Evolutionary conservation across 306 rosid genomes (phyloP).

Genomic region (Boehmeria nivea): DNA sequence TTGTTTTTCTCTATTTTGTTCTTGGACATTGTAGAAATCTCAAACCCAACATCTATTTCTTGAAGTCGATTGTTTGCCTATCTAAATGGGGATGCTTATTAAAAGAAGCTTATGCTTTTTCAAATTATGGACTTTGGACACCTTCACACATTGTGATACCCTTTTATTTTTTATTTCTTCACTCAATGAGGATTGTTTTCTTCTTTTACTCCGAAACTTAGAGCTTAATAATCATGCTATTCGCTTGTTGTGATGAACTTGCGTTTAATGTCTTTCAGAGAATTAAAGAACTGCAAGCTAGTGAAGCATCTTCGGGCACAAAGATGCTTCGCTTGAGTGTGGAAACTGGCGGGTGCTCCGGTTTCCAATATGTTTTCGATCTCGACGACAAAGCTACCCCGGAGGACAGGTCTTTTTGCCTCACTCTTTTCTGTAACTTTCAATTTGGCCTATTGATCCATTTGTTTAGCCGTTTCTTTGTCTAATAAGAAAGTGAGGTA

Average conservation of each 20-base stretch:
- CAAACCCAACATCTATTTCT: too few relatives aligned
- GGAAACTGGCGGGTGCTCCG: conserved; percentile 97
- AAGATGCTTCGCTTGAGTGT: conserved; percentile 81
- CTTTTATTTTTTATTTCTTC: too few relatives aligned
- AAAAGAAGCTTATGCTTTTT: too few relatives aligned
- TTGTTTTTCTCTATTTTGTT: too few relatives aligned
- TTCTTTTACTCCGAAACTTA: too few relatives aligned
- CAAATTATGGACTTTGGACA: too few relatives aligned
- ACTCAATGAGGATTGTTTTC: too few relatives aligned
- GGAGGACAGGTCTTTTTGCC: conserved; percentile 59
- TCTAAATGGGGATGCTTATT: too few relatives aligned
- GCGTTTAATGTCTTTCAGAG: conserved; percentile 39
- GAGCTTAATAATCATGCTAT: too few relatives aligned
- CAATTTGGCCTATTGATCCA: background rate
- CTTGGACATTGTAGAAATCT: too few relatives aligned
- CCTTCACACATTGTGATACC: too few relatives aligned
- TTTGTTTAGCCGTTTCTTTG: background rate
- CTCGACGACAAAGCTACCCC: conserved; percentile 58
- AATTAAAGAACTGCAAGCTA: conserved; percentile 63
- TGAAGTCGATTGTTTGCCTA: too few relatives aligned
- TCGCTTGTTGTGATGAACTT: conserved; percentile 8
- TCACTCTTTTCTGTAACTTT: background rate
- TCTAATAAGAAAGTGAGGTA: background rate
- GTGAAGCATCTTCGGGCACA: conserved; percentile 35
- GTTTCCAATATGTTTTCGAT: conserved; percentile 89